phyloP scores from a whole-genome alignment of 225 moss, liverwort and hornwort genomes.

The Pseudoscleropodium purum region DNA sequence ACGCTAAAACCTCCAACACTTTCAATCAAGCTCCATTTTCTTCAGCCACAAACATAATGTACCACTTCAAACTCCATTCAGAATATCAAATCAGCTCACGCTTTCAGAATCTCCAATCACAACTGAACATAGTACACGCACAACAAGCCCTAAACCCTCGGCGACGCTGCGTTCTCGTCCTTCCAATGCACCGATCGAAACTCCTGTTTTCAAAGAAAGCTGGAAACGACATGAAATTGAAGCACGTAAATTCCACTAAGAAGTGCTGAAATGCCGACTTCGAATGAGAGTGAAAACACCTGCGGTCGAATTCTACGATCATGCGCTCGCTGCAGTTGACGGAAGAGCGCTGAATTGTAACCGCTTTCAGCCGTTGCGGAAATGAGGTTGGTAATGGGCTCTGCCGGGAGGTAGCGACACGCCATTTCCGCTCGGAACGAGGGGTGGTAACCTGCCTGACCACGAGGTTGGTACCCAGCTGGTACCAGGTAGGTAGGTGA shows the following conservation, averaged over 20 bases:
- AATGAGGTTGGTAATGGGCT: not conserved
- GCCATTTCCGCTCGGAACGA: too few relatives aligned
- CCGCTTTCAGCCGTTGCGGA: constrained; percentile 20
- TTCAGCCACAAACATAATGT: not conserved
- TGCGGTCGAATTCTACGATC: not conserved
- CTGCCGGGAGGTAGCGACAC: not conserved
- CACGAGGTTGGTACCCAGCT: too few relatives aligned
- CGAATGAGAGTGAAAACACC: not conserved
- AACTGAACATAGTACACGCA: not conserved
- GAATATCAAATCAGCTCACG: not conserved
- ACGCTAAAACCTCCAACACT: not conserved
- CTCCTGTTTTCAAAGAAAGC: not conserved
- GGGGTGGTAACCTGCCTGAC: not conserved
- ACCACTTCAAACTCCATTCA: not conserved
- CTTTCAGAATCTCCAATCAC: not conserved
- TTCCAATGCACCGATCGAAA: not conserved
- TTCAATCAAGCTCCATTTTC: not conserved
- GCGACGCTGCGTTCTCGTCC: not conserved
- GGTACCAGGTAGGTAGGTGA: not conserved
- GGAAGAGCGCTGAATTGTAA: constrained; percentile 10
- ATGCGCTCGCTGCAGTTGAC: not conserved
- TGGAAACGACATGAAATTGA: not conserved
- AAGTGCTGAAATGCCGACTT: not conserved
- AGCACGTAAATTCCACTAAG: not conserved
- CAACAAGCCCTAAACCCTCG: constrained; percentile 4